Conservation (phyloP, 2,329 filamentous ascomycete species). For the Aspergillus fijiensis region DNA sequence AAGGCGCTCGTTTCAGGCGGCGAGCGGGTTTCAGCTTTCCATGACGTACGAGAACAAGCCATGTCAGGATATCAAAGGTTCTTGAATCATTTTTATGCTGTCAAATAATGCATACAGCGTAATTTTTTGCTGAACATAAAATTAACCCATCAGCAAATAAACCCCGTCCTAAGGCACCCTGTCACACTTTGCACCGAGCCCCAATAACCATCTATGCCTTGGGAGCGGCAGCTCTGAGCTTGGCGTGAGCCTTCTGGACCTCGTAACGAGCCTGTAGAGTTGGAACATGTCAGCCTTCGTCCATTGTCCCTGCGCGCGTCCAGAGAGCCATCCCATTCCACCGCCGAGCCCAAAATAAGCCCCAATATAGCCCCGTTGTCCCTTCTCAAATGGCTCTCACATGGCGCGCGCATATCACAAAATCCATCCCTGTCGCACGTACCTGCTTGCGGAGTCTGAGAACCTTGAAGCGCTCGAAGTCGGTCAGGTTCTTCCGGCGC, state of each 20-base stretch:
- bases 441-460: constrained; percentile 99
- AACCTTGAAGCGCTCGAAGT: constrained; percentile 99
- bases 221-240: constrained; percentile 80
- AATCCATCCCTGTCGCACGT: constrained; percentile 38
- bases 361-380: not conserved
- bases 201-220: constrained; percentile 52
- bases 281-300: constrained; percentile 18
- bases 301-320: not conserved
- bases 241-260: constrained; percentile 93
- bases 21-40: constrained; percentile 7
- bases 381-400: not conserved
- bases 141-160: constrained; percentile 37
- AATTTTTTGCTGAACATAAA: constrained; percentile 36
- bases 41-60: constrained; percentile 22
- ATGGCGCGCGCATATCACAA: not conserved
- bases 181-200: constrained; percentile 45
- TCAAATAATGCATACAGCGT: constrained; percentile 43
- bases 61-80: constrained; percentile 41
- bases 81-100: constrained; percentile 45
- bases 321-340: not conserved
- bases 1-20: constrained; percentile 1
- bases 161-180: constrained; percentile 41
- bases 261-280: constrained; percentile 73
- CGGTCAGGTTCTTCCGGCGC: constrained; percentile 86
- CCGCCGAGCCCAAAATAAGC: not conserved